Percentiles rank a stretch among this genome's conserved stretches.
These are phyloP conservation scores for Clausena lansium DNA, from an alignment of 345 rosid species.

Conservation along the genomic window DNA sequence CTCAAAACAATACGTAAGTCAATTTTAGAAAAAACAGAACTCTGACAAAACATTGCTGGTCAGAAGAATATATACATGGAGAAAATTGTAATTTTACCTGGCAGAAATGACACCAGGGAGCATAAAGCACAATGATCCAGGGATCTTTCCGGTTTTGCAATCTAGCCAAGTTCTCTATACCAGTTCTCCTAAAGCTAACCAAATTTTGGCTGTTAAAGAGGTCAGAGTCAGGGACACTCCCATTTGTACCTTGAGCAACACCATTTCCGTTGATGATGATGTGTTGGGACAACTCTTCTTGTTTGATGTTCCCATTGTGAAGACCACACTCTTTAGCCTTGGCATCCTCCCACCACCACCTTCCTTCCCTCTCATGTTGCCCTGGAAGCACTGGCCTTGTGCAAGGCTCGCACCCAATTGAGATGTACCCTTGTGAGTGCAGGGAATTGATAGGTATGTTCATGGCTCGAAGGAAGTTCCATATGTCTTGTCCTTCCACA, in stretches of 20 bases:
- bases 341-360: constrained; percentile 23
- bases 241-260: neutral
- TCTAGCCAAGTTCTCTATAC: constrained; percentile 11
- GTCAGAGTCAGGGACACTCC: neutral
- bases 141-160: neutral
- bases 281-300: neutral
- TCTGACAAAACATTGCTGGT: neutral
- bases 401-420: constrained; percentile 15
- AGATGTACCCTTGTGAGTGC: constrained; percentile 14
- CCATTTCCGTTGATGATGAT: neutral
- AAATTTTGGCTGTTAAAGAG: constrained; percentile 2
- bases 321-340: constrained; percentile 19
- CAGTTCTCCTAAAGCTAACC: constrained; percentile 4
- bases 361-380: constrained; percentile 15
- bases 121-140: constrained; percentile 11
- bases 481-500: constrained; percentile 1
- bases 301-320: constrained; percentile 9
- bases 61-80: neutral
- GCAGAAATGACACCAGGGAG: constrained; percentile 16
- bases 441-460: constrained; percentile 12
- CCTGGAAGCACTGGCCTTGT: constrained; percentile 10
- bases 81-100: neutral
- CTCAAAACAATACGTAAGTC: neutral
- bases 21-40: neutral
- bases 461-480: constrained; percentile 18